Evolutionary conservation across 495 filamentous ascomycete species (phyloP), one percentile per base, ranked within the genome.

Genomic region (Neurospora pannonica): DNA sequence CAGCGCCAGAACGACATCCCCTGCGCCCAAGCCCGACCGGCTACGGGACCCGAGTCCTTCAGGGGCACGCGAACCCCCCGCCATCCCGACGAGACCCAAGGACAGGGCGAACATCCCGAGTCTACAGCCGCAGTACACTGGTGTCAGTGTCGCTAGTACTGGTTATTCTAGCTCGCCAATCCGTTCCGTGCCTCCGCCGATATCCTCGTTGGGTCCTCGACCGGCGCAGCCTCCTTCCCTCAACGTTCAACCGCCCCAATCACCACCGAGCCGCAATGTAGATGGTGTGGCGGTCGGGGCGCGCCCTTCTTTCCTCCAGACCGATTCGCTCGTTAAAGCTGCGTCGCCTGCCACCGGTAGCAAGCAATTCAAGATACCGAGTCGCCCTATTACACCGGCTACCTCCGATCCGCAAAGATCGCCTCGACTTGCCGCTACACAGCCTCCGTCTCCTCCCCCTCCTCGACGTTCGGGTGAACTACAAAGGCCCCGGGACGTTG

Each of bases 211-310:
- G 10, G 54, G 13, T 67, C 89, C 89, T 13, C 89, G 87, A 48
- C 88, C 88, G 72, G 83, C 79, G 13, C 81, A 89, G 38, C 85
- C 92, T 13, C 93, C 94, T 11, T 88, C 90, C 2, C 86, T 97
- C 71, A 89, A 88, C 1, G 84, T 97, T 21, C 89, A 95, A 60
- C 91, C 93, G 11, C 93, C 93, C 0, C 87, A 87, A 38, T 95
- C 94, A 71, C 93, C 93, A 28, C 90, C 91, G 13, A 92, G 86
- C 76, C 81, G 78, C 67, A 76, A 77, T 7, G 70, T 80, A 15
- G 83, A 85, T 34, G 28, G 54, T 19, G 72, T 84, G 17, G 78
- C 80, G 5, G 76, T 82, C 67, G 80, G 79, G 71, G 83, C 87
- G 31, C 77, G 79, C 11, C 79, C 83, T 28, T 71, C 82, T 3